A percentile compares a stretch with the other conserved stretches of the same genome.
phyloP scores from a whole-genome alignment of 306 rosid species.

The Malus orientalis region DNA sequence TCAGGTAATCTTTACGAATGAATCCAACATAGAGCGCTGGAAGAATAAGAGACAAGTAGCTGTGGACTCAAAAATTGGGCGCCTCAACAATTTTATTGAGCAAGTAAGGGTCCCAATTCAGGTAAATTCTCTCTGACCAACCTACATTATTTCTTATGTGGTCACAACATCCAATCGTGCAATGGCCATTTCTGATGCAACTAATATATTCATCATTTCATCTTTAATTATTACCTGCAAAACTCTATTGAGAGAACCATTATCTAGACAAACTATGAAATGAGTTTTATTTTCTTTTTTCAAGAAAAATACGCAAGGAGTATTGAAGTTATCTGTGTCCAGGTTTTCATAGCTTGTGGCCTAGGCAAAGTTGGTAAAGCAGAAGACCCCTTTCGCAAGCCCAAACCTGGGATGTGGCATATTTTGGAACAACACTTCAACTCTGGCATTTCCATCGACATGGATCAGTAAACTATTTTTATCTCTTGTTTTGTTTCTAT shows the following conservation, averaged over 20 bases:
- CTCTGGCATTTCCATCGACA: conserved; percentile 65
- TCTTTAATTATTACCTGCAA: neutral
- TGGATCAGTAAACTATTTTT: conserved; percentile 52
- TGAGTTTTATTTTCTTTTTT: neutral
- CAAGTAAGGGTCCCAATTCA: conserved; percentile 79
- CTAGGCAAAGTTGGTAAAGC: conserved; percentile 27
- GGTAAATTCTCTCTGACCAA: conserved; percentile 34
- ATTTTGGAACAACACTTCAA: conserved; percentile 80
- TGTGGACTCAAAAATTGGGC: conserved; percentile 90
- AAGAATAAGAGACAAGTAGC: conserved; percentile 82
- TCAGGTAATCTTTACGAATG: conserved; percentile 92
- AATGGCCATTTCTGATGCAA: neutral
- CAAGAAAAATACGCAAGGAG: neutral
- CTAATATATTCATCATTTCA: neutral
- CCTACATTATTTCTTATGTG: neutral
- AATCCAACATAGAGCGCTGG: conserved; percentile 95
- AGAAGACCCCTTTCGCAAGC: conserved; percentile 79
- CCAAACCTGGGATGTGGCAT: conserved; percentile 86
- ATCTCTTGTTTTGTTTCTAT: neutral
- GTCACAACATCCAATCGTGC: neutral
- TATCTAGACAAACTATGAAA: neutral
- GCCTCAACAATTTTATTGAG: conserved; percentile 65
- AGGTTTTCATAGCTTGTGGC: conserved; percentile 93
- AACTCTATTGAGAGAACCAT: neutral
- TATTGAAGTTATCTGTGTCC: conserved; percentile 20